Evolutionary conservation across 805 yeast species (phyloP), one percentile per base, ranked within the genome.

Genomic region (Pichia exigua): DNA sequence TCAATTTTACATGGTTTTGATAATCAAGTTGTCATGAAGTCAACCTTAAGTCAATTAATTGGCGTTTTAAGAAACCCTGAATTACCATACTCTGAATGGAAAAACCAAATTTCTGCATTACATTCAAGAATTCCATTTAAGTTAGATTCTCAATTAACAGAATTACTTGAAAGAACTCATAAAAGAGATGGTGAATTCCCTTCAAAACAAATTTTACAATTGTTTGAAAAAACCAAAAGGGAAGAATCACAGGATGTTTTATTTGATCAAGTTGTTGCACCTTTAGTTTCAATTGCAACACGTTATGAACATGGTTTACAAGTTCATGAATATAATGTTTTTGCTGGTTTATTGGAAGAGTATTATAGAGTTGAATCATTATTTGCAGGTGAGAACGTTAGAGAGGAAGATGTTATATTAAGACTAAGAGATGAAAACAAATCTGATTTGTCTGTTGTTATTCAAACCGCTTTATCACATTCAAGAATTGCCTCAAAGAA

Each of bases 71-170:
- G 85, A 65, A 81, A 89, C 64, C 85, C 83, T 46, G 83, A 85
- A 54, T 76, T 94, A 63, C 99, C 99, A 48, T 94, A 81, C 70
- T 85, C 95, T 38, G 96, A 90, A 73, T 94, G 99, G 99, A 72
- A 70, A 52, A 77, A 81, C 61, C 86, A 84, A 60, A 81, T 85
- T 39, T 88, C 97, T 56, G 97, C 98, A 22, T 74, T 94, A 62
- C 97, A 92, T 68, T 82, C 95, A 20, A 84, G 99, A 73, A 73
- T 94, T 62, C 95, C 97, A 41, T 65, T 77, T 4, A 80, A 83
- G 58, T 76, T 94, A 58, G 95, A 90, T 65, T 77, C 80, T 47
- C 74, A 80, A 45, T 75, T 94, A 59, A 67, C 76, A 10, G 73
- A 81, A 30, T 73, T 86, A 52, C 75, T 94, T 56, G 86, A 84